Evolutionary conservation across 805 yeast genomes (phyloP).

Genomic region (Hermanozyma aechmeae): DNA sequence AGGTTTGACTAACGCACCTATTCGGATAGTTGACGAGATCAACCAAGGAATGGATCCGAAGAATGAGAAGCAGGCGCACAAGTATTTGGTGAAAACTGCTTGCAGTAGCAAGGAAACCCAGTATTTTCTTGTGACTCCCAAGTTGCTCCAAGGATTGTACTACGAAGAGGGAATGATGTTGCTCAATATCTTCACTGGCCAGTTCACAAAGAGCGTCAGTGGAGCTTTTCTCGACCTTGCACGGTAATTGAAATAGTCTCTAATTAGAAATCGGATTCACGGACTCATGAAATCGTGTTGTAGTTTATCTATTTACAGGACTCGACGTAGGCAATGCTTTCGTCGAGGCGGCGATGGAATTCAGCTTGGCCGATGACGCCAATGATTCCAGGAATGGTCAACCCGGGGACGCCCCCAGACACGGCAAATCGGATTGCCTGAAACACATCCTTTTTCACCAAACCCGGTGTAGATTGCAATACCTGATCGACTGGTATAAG

Average conservation of each 20-base stretch:
- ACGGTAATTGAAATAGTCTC: no score
- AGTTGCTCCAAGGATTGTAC: constrained; percentile 66
- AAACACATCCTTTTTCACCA: constrained; percentile 36
- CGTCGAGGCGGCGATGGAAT: no score
- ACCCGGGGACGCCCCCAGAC: constrained; percentile 63
- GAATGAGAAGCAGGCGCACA: constrained; percentile 82
- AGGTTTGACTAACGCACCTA: constrained; percentile 80
- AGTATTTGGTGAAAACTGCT: constrained; percentile 76
- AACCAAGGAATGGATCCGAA: constrained; percentile 98
- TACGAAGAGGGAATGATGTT: constrained; percentile 76
- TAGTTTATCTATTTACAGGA: no score
- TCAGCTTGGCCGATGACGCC: constrained; percentile 43
- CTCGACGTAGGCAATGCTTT: no score
- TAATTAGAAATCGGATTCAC: no score
- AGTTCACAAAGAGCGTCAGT: constrained; percentile 12
- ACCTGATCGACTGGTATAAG: constrained; percentile 1
- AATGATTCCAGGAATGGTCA: constrained; percentile 50
- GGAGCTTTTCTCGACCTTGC: background rate
- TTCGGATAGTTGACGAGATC: constrained; percentile 93
- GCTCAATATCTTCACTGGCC: constrained; percentile 60
- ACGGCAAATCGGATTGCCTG: constrained; percentile 58
- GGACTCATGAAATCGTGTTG: no score
- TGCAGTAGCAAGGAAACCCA: constrained; percentile 57
- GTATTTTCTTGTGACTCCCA: constrained; percentile 89
- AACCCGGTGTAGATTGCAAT: constrained; percentile 1